Evolutionary conservation across 176 grass and related monocot genomes (phyloP).

Genomic region (Echinochloa phyllopogon): DNA sequence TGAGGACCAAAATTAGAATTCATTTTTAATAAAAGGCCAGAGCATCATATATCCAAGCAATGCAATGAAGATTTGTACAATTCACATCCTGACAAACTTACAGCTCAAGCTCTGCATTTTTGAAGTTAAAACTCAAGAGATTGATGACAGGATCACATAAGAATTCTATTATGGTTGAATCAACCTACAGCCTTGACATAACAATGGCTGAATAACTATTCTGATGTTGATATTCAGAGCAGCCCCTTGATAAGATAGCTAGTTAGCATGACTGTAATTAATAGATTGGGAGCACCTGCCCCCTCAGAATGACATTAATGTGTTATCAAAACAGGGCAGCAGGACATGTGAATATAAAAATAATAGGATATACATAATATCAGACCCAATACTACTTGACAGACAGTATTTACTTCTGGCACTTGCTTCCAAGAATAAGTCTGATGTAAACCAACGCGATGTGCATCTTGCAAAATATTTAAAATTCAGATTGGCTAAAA

Average conservation of each 20-base stretch:
- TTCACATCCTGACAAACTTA: conserved; percentile 29
- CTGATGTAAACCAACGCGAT: not conserved
- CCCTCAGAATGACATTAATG: not conserved
- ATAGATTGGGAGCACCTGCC: not conserved
- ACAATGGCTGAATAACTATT: not conserved
- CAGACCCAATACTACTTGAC: not conserved
- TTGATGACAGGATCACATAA: not conserved
- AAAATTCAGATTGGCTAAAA: not conserved
- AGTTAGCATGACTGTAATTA: not conserved
- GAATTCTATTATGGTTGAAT: not conserved
- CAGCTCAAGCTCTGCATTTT: not conserved
- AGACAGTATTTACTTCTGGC: not conserved
- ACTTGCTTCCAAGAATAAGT: not conserved
- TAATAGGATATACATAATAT: not conserved
- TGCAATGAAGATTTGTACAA: too few species aligned
- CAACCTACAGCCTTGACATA: not conserved
- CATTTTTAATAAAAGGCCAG: too few species aligned
- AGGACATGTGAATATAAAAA: not conserved
- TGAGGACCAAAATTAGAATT: too few species aligned
- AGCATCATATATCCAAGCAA: too few species aligned
- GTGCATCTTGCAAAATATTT: not conserved
- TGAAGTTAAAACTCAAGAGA: not conserved
- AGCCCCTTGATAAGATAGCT: not conserved
- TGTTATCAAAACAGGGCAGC: not conserved
- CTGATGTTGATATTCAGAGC: not conserved